These are phyloP conservation scores for Mucor mucedo DNA, from an alignment of 371 early-diverging fungal species.

Conservation along the genomic window DNA sequence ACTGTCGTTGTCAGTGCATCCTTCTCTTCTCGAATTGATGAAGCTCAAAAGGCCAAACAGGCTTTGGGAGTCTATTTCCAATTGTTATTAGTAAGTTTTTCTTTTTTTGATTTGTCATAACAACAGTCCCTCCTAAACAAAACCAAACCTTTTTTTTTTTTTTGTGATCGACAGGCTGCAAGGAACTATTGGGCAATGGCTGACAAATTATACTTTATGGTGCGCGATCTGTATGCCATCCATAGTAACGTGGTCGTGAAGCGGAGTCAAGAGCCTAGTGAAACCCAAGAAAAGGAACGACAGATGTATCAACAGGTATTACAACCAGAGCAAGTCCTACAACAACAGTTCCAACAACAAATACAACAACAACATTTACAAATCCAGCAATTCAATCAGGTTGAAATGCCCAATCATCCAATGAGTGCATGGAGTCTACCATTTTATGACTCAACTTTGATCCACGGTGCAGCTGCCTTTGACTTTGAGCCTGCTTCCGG, in stretches of 20 bases:
- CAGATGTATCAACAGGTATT: neutral
- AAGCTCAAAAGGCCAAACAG: slow-evolving; percentile 51
- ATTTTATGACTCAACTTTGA: slow-evolving; percentile 10
- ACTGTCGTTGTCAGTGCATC: slow-evolving; percentile 63
- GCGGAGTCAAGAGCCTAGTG: neutral
- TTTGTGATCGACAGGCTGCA: slow-evolving; percentile 34
- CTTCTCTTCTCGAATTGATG: slow-evolving; percentile 47
- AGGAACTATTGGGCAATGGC: slow-evolving; percentile 67
- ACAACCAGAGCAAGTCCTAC: slow-evolving; percentile 2
- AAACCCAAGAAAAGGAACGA: slow-evolving; percentile 1
- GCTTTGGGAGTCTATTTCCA: slow-evolving; percentile 57
- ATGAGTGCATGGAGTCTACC: slow-evolving; percentile 13
- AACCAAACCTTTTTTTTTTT: too few species aligned
- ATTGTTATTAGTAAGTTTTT: slow-evolving; percentile 42
- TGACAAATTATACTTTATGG: slow-evolving; percentile 65
- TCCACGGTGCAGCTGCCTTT: neutral
- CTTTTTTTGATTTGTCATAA: neutral
- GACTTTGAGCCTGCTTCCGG: neutral
- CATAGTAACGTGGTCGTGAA: slow-evolving; percentile 36
- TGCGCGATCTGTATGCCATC: slow-evolving; percentile 63
- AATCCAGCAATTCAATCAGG: neutral
- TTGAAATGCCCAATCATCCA: neutral
- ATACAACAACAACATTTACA: slow-evolving; percentile 6
- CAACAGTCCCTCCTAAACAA: neutral
- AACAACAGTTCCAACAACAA: slow-evolving; percentile 11